These are phyloP conservation scores for Musa schizocarpa DNA, from an alignment of 176 grass and related monocot genomes.

Conservation along the genomic window DNA sequence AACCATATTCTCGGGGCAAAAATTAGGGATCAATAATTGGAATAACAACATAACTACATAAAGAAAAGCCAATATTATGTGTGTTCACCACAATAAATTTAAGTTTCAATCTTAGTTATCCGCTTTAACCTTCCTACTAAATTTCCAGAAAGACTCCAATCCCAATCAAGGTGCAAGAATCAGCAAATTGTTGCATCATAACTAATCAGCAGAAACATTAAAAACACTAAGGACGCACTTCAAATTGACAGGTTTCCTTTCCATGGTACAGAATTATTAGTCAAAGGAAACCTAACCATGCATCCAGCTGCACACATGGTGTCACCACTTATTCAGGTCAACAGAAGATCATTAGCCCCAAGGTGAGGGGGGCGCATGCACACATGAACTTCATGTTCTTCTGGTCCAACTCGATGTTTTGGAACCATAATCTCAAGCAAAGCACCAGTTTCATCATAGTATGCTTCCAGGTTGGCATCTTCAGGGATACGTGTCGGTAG, in stretches of 20 bases:
- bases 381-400: constrained; percentile 87
- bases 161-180: neutral
- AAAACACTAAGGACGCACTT: neutral
- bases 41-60: neutral
- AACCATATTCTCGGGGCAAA: neutral
- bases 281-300: neutral
- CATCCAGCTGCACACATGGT: neutral
- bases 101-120: neutral
- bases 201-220: neutral
- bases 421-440: constrained; percentile 89
- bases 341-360: constrained; percentile 58
- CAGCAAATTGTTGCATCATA: neutral
- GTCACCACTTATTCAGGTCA: constrained; percentile 27
- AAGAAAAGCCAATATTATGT: neutral
- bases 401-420: constrained; percentile 49
- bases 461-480: constrained; percentile 78
- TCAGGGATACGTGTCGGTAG: constrained; percentile 74
- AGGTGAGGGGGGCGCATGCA: constrained; percentile 70
- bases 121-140: too few relatives aligned
- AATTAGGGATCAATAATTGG: neutral
- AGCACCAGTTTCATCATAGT: constrained; percentile 65
- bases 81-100: neutral
- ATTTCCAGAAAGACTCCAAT: neutral
- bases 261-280: neutral
- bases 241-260: neutral